Percentiles rank a stretch among this genome's conserved stretches.
These are phyloP conservation scores for Allium cepa DNA, from an alignment of 106 monocot genomes.

Conservation along the genomic window DNA sequence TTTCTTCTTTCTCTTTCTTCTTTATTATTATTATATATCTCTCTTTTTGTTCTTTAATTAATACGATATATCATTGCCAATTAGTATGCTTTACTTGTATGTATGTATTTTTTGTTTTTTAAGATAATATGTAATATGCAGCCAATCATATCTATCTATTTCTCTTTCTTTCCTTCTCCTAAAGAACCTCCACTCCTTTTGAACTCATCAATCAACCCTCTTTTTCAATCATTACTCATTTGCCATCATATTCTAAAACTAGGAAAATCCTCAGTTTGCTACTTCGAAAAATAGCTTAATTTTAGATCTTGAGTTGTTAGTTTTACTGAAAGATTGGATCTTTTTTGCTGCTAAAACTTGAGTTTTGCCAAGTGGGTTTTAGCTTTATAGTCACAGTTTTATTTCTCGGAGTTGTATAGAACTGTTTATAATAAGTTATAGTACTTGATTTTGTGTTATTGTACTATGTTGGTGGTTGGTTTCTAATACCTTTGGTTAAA, in stretches of 20 bases:
- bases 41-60: too few species aligned
- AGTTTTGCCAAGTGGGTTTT: slow-evolving; percentile 1
- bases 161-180: not conserved
- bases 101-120: too few species aligned
- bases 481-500: slow-evolving; percentile 39
- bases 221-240: not conserved
- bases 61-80: too few species aligned
- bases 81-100: too few species aligned
- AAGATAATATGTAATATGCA: too few species aligned
- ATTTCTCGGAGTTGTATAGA: not conserved
- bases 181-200: not conserved
- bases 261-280: not conserved
- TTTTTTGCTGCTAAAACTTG: not conserved
- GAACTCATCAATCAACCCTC: slow-evolving; percentile 19
- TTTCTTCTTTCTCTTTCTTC: too few species aligned
- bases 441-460: slow-evolving; percentile 15
- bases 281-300: slow-evolving; percentile 10
- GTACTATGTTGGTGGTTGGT: slow-evolving; percentile 32
- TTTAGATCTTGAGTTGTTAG: not conserved
- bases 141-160: not conserved
- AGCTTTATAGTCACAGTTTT: not conserved
- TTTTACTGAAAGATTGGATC: not conserved
- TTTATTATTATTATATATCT: too few species aligned
- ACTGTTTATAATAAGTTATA: not conserved
- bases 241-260: not conserved